phyloP scores from a whole-genome alignment of 371 early-diverging fungal genomes.

The Batkoa obscura region DNA sequence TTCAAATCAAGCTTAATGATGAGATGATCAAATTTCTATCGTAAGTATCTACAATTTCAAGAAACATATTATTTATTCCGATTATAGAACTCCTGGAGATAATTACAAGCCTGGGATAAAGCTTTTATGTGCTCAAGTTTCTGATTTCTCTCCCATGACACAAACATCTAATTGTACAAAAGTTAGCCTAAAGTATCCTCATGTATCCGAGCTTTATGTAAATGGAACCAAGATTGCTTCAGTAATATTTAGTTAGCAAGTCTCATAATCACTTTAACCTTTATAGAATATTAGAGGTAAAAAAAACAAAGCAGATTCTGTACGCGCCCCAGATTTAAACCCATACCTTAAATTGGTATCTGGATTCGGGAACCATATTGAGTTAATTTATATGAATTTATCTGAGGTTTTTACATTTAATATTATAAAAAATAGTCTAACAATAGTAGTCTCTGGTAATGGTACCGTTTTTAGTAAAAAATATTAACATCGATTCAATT shows the following conservation, averaged over 20 bases:
- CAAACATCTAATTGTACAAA: background rate
- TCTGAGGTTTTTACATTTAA: background rate
- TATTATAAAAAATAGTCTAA: background rate
- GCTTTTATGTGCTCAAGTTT: background rate
- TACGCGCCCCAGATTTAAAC: background rate
- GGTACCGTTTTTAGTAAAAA: background rate
- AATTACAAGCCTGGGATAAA: slow-evolving; percentile 5
- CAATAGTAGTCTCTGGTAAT: background rate
- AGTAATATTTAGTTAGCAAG: background rate
- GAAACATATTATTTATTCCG: too few species aligned
- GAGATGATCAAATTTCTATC: too few species aligned
- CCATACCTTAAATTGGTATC: background rate
- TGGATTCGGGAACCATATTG: background rate
- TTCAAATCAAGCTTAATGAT: too few species aligned
- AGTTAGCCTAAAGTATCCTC: background rate
- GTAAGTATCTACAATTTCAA: too few species aligned
- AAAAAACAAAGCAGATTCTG: background rate
- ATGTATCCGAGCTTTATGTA: background rate
- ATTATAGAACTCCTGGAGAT: too few species aligned
- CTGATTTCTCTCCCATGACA: background rate
- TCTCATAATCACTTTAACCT: background rate
- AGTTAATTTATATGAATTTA: background rate
- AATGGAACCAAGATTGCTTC: background rate
- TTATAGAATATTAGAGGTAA: background rate
- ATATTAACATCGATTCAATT: background rate